Base-by-base conservation (phyloP, 176 grass and related monocot genomes). In the Zea mays region DNA sequence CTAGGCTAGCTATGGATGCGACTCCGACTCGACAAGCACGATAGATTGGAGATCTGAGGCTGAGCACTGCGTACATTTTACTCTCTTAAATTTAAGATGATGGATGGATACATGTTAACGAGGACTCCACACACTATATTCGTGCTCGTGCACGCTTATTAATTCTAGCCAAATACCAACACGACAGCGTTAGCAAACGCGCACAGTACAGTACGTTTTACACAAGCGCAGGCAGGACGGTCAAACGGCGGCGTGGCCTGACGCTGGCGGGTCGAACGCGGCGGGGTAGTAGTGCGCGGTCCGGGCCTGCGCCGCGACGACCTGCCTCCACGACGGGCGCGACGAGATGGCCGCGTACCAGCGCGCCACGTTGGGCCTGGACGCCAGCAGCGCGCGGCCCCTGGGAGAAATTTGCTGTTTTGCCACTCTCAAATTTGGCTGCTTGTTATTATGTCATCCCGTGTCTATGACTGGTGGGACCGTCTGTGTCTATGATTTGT, bases 271-370 rank as follows among this genome's bases (percentile, higher is more conserved):
- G 27, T 73, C 36, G 33, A 87, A 12, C 48, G 42, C 50, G 49
- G 47, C 34, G 1, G 71, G 48, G 27, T 27, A 27, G 6, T 42
- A 78, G 51, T 74, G 76, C 64, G 83, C 81, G 20, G 35, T 76
- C 80, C 62, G 80, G 5, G 21, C 55, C 83, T 91, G 83, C 80
- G 44, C 47, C 54, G 60, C 37, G 27, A 85, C 50, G 41, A 91
- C 92, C 73, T 73, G n/a, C 77, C 67, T 78, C 92, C 92, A 91
- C n/a, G 92, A 83, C 7, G 69, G 21, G 45, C 86, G 89, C 46
- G 12, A 39, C 15, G 92, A 84, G 59, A 89, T 88, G 42, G 65
- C 71, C 1, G 49, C 47, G 55, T 64, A 61, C 92, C 92, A 95
- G 17, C 92, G 76, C 27, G 59, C 86, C 84, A 91, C 92, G 76